Evolutionary conservation across 2,329 filamentous ascomycete species (phyloP).

Genomic region (Emericellopsis cladophorae): DNA sequence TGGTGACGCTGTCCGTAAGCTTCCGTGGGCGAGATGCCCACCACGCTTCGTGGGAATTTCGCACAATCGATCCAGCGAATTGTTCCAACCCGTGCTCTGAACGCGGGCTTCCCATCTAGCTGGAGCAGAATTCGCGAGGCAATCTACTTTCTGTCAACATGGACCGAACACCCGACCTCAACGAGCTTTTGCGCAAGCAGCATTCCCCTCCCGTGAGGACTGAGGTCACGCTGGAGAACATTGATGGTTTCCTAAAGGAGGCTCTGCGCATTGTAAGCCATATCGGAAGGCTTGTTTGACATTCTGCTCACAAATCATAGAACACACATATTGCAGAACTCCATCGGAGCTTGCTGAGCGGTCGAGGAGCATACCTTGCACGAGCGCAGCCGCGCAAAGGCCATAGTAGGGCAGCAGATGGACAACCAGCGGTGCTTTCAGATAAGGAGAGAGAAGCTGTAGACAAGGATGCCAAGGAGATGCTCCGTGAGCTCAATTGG

Average conservation of each 20-base stretch:
- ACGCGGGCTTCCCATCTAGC: too few species aligned
- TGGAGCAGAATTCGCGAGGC: too few species aligned
- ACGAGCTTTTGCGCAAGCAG: constrained; percentile 51
- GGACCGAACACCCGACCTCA: constrained; percentile 58
- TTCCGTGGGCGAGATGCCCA: too few species aligned
- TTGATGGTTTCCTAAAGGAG: constrained; percentile 86
- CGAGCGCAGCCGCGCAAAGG: constrained; percentile 53
- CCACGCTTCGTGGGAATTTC: too few species aligned
- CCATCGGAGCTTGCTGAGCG: constrained; percentile 64
- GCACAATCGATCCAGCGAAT: too few species aligned
- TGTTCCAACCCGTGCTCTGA: too few species aligned
- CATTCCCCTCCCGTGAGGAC: constrained; percentile 34
- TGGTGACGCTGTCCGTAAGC: too few species aligned
- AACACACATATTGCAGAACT: constrained; percentile 77
- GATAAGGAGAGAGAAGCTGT: constrained; percentile 77
- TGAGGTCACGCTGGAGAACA: constrained; percentile 32
- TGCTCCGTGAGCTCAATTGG: constrained; percentile 74
- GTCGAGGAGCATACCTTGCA: constrained; percentile 85
- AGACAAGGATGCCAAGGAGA: constrained; percentile 73
- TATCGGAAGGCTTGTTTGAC: not conserved
- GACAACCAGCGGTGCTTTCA: constrained; percentile 47
- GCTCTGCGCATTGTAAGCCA: constrained; percentile 74
- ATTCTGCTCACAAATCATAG: constrained; percentile 26
- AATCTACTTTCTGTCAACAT: constrained; percentile 15
- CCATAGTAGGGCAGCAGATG: constrained; percentile 31